These are phyloP conservation scores for Backusella morwellensis DNA, from an alignment of 192 early-diverging fungal species.

Conservation along the genomic window DNA sequence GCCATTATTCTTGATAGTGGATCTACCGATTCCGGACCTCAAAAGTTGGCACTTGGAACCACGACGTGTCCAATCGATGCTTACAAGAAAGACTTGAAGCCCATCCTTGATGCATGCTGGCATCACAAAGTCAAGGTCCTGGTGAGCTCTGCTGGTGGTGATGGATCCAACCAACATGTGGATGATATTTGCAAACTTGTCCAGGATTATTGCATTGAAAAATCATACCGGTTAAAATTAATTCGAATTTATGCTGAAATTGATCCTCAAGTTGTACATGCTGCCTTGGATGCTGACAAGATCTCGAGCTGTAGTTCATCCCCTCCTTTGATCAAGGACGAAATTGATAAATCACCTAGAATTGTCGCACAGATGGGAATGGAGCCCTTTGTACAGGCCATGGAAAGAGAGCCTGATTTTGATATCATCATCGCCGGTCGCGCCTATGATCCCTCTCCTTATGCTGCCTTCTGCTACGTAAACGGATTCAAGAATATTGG, in stretches of 20 bases:
- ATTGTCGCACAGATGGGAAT: slow-evolving; percentile 26
- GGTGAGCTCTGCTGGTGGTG: slow-evolving; percentile 13
- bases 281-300: background rate
- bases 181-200: background rate
- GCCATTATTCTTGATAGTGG: slow-evolving; percentile 19
- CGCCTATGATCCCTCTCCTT: slow-evolving; percentile 19
- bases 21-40: slow-evolving; percentile 20
- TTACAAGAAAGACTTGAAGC: slow-evolving; percentile 7
- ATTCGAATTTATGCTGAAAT: background rate
- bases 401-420: slow-evolving; percentile 12
- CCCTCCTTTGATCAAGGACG: background rate
- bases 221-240: background rate
- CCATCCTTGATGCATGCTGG: slow-evolving; percentile 17
- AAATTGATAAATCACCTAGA: background rate
- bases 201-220: background rate
- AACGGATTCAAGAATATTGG: slow-evolving; percentile 16
- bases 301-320: background rate
- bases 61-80: slow-evolving; percentile 15
- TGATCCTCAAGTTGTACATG: background rate
- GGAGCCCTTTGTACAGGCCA: slow-evolving; percentile 12
- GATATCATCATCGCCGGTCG: slow-evolving; percentile 20
- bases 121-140: slow-evolving; percentile 10
- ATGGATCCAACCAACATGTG: slow-evolving; percentile 17
- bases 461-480: slow-evolving; percentile 12
- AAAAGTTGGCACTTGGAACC: slow-evolving; percentile 17